phyloP scores from a whole-genome alignment of 2,329 filamentous ascomycete genomes.

The Fusarium xylarioides region DNA sequence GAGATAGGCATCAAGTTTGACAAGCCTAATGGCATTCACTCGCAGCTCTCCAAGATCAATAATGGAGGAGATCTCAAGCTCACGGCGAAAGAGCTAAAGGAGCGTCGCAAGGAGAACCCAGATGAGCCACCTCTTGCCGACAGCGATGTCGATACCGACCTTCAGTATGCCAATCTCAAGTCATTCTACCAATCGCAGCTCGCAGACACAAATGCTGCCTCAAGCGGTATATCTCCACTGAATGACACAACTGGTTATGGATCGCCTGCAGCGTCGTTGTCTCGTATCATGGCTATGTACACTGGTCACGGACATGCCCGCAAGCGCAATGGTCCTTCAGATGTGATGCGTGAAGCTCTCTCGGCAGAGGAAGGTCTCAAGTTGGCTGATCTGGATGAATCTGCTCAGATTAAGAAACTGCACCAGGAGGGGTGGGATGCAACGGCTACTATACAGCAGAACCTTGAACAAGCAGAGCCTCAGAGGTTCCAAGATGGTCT shows the following conservation, averaged over 20 bases:
- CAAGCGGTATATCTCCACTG: conserved; percentile 55
- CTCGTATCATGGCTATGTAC: conserved; percentile 92
- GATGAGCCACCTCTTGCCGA: conserved; percentile 51
- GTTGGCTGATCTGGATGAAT: conserved; percentile 69
- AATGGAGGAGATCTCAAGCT: conserved; percentile 65
- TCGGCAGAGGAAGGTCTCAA: conserved; percentile 76
- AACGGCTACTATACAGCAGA: conserved; percentile 63
- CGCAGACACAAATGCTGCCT: conserved; percentile 65
- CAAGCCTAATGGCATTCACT: conserved; percentile 84
- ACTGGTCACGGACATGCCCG: conserved; percentile 71
- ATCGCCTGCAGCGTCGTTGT: conserved; percentile 81
- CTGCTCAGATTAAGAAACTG: conserved; percentile 67
- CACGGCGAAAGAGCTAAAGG: conserved; percentile 61
- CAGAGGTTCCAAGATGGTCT: conserved; percentile 76
- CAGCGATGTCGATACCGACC: conserved; percentile 67
- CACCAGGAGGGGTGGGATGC: conserved; percentile 69
- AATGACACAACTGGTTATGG: conserved; percentile 62
- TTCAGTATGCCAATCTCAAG: conserved; percentile 78
- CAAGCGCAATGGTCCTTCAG: conserved; percentile 72
- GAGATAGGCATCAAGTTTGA: conserved; percentile 93
- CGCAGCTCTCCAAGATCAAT: conserved; percentile 78
- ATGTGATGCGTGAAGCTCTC: conserved; percentile 83
- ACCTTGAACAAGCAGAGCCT: conserved; percentile 60
- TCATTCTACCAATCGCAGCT: conserved; percentile 86
- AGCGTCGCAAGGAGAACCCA: conserved; percentile 59